phyloP scores from a whole-genome alignment of 2,329 filamentous ascomycete genomes.

The Diaporthe ampelina region DNA sequence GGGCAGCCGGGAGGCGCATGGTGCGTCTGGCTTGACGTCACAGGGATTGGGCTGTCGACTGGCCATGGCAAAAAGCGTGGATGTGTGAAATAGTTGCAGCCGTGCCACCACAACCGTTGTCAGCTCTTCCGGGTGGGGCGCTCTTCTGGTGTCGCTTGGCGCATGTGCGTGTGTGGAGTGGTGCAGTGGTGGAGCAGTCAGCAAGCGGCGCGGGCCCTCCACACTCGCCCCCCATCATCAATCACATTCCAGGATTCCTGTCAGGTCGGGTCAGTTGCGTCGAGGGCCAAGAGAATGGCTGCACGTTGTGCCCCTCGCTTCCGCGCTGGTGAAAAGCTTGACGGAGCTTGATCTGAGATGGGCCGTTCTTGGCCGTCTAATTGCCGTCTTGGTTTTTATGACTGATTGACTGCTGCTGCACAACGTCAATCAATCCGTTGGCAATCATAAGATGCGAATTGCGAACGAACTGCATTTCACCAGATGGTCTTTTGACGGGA shows the following conservation, averaged over 20 bases:
- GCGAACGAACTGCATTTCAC: neutral
- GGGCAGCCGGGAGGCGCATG: neutral
- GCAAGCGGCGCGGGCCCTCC: neutral
- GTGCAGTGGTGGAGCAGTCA: neutral
- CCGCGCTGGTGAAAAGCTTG: constrained; percentile 22
- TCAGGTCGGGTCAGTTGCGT: neutral
- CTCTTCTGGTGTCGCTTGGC: neutral
- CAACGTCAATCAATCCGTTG: too few relatives aligned
- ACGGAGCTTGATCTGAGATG: constrained; percentile 21
- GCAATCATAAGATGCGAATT: too few relatives aligned
- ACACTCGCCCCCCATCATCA: constrained; percentile 7
- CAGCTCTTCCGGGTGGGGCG: neutral
- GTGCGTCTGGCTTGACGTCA: constrained; percentile 22
- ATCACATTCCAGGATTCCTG: constrained; percentile 7
- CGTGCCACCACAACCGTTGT: neutral
- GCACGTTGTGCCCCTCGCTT: constrained; percentile 5
- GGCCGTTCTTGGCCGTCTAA: constrained; percentile 8
- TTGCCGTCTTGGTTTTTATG: constrained; percentile 24
- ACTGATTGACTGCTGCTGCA: neutral
- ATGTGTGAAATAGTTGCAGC: too few relatives aligned
- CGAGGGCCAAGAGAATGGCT: constrained; percentile 11
- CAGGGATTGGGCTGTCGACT: neutral
- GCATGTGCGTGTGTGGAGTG: neutral
- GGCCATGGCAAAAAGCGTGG: neutral
- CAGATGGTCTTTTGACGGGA: neutral